Percentiles rank a stretch among this genome's conserved stretches.
Evolutionary conservation across 1,284 basidiomycete genomes (phyloP).

Genomic region (Cutaneotrichosporon sp.): DNA sequence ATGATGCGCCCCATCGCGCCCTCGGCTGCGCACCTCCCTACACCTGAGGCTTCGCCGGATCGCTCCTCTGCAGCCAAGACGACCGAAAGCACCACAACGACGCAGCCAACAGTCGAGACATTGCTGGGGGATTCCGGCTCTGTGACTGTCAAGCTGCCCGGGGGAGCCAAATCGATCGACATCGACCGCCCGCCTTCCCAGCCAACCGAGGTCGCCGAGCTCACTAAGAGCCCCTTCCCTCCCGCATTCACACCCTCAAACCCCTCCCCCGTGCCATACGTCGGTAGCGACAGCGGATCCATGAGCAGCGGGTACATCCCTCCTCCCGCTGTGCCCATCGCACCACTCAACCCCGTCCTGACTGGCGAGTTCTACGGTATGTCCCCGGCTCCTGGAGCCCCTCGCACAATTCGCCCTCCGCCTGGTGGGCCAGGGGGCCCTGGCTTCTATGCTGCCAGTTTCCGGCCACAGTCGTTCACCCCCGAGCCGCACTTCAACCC

Average conservation of each 20-base stretch:
- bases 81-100: constrained; percentile 10
- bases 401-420: constrained; percentile 55
- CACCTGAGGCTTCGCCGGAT: constrained; percentile 18
- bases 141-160: constrained; percentile 35
- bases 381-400: constrained; percentile 38
- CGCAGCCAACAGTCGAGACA: constrained; percentile 22
- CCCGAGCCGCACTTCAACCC: constrained; percentile 14
- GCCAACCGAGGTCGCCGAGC: constrained; percentile 3
- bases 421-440: not conserved
- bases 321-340: constrained; percentile 1
- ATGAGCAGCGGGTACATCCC: constrained; percentile 20
- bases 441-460: constrained; percentile 10
- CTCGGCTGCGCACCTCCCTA: constrained; percentile 10
- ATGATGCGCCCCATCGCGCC: constrained; percentile 2
- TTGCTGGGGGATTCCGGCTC: constrained; percentile 26
- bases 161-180: constrained; percentile 8
- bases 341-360: constrained; percentile 35
- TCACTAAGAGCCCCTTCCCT: constrained; percentile 10
- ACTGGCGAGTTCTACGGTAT: constrained; percentile 70
- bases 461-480: constrained; percentile 16
- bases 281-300: constrained; percentile 33
- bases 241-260: constrained; percentile 18
- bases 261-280: constrained; percentile 13
- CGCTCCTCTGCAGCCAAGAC: constrained; percentile 5
- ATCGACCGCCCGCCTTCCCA: constrained; percentile 10